A percentile compares a stretch with the other conserved stretches of the same genome.
Evolutionary conservation across 2,329 filamentous ascomycete genomes (phyloP).

Genomic region (Diplocarpon mali): DNA sequence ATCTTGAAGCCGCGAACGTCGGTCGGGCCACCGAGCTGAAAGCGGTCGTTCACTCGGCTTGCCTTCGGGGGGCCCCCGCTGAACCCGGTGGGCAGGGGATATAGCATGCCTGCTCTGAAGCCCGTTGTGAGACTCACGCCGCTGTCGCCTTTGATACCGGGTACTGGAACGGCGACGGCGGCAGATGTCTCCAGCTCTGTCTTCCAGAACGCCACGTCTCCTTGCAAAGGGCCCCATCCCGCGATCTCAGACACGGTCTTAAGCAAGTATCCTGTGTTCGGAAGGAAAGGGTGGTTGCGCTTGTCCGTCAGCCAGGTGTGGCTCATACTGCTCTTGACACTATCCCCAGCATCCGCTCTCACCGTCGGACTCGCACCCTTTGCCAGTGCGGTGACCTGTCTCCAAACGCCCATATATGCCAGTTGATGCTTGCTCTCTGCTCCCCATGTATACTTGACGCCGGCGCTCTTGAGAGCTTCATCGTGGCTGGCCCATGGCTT

Average conservation of each 20-base stretch:
- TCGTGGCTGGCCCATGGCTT: constrained; percentile 94
- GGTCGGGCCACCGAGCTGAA: constrained; percentile 86
- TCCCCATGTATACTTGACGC: constrained; percentile 64
- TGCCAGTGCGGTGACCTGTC: constrained; percentile 73
- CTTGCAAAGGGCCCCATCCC: constrained; percentile 69
- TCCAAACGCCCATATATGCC: constrained; percentile 73
- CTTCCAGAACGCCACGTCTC: constrained; percentile 91
- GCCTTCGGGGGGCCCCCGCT: constrained; percentile 42
- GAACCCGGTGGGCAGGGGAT: constrained; percentile 61
- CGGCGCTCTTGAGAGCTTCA: constrained; percentile 71
- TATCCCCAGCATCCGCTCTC: constrained; percentile 77
- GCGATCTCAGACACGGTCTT: constrained; percentile 76
- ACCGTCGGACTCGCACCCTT: constrained; percentile 70
- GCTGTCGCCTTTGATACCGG: constrained; percentile 55
- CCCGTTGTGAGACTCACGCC: constrained; percentile 77
- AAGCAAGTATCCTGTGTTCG: constrained; percentile 69
- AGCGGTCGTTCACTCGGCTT: constrained; percentile 85
- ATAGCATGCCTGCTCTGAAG: constrained; percentile 71
- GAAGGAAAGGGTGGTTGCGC: constrained; percentile 76
- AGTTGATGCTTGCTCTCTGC: constrained; percentile 62
- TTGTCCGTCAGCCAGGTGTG: constrained; percentile 73
- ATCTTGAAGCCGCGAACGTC: constrained; percentile 91
- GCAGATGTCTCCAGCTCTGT: constrained; percentile 74
- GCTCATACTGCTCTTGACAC: constrained; percentile 75
- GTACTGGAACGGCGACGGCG: constrained; percentile 62